Base-by-base conservation (phyloP, 1,284 basidiomycete species). In the Boletus hoseneyae region DNA sequence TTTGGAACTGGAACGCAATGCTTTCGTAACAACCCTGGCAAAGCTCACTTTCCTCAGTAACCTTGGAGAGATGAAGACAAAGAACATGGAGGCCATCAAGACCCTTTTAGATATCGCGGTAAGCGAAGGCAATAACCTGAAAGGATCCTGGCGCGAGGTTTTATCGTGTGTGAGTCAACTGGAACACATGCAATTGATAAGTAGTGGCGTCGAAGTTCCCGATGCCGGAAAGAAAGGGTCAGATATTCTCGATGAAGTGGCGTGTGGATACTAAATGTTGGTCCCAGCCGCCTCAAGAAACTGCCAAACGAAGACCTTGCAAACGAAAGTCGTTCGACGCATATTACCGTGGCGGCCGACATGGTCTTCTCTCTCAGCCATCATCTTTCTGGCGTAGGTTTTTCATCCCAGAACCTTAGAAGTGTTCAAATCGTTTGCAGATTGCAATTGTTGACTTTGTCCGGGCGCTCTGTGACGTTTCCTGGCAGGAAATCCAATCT, bases 401-500 rank as follows among this genome's bases (percentile, higher is more conserved):
- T 58, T 54, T 29, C 25, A 34, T 15, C 42, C n/a, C 9, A 45
- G n/a, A 47, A 45, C 42, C 8, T 42, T 29, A 12, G 27, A 55
- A 21, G 45, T 50, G 42, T 43, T 58, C 29, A 48, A 50, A 35
- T 44, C 47, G 18, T 48, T 12, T 45, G 13, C 52, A 96, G 92
- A 92, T 87, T 40, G 97, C 97, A 12, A 99, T 99, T 57, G 92
- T 98, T 47, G 93, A 99, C 68, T 99, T 99, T 64, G 97, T 99
- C 3, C 89, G 89, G 67, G 93, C 97, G 1, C 77, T 99, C 3
- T 94, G 93, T 66, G 93, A 97, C 62, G 91, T 99, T 29, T 99
- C 97, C 34, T 98, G 96, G 97, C 94, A 99, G 66, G 97, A 99
- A 72, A 99, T 99, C 46, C 94, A 97, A 68, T 95, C 93, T 1